These are phyloP conservation scores for Nicotiana otophora DNA, from an alignment of 257 asterid genomes.

Conservation along the genomic window DNA sequence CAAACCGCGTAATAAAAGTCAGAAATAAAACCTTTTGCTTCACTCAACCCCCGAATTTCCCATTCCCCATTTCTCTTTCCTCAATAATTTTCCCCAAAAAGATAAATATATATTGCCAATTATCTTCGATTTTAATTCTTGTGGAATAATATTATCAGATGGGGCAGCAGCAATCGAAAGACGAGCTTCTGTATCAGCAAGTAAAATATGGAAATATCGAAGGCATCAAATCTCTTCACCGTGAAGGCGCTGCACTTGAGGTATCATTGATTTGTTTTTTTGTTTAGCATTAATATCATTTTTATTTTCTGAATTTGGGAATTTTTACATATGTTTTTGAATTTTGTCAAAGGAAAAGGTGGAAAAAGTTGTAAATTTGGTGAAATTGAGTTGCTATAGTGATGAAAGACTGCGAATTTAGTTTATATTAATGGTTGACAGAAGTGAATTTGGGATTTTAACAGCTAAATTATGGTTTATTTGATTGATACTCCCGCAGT, in stretches of 20 bases:
- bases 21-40: neutral
- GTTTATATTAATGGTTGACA: neutral
- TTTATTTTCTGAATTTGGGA: neutral
- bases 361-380: neutral
- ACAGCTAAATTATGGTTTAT: neutral
- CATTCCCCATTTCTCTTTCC: neutral
- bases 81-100: neutral
- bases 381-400: neutral
- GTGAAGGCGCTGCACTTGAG: constrained; percentile 95
- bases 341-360: neutral
- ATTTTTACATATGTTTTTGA: neutral
- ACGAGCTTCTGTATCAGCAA: constrained; percentile 66
- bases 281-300: neutral
- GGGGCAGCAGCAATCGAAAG: constrained; percentile 92
- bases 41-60: neutral
- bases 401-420: neutral
- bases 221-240: constrained; percentile 76
- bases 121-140: neutral
- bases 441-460: neutral
- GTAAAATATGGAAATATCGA: constrained; percentile 65
- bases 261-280: constrained; percentile 23
- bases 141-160: constrained; percentile 20
- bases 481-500: neutral
- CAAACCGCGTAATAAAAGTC: neutral
- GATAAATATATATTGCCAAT: neutral